Evolutionary conservation across 306 rosid species (phyloP), one percentile per base, ranked within the genome.

Genomic region (Prunus dulcis): DNA sequence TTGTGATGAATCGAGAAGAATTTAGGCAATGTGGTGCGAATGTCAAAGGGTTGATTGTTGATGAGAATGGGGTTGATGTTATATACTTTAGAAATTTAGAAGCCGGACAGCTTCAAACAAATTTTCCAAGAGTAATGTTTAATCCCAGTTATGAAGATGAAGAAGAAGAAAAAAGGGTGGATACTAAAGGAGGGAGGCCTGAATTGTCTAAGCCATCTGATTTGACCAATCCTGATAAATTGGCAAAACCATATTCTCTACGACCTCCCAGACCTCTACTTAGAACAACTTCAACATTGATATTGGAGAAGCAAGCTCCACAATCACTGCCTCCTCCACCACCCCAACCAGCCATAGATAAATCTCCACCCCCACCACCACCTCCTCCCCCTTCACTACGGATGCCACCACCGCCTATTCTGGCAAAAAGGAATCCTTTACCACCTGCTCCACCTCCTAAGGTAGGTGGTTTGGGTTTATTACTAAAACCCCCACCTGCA

Each of bases 141-240:
- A 86, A 90, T 79, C 91, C 88, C 1, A 88, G 92, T 78, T 85
- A 10, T 72, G 85, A 83, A 73, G 86, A 82, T 10, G 78, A 60
- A 13, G 80, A 80, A 57, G 82, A 84, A 62, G 87, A 86, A 69
- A 86, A 84, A 78, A 79, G 76, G 75, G 83, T 86, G 47, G 87
- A 86, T 73, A 79, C 63, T 25, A 60, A 61, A 72, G 81, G 73
- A 65, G 88, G 80, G 47, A 72, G 57, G 63, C 53, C 83, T 38
- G 9, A 38, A 38, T 38, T 38, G 19, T 38, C 55, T n/a, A 47
- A 64, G 45, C 72, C 65, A 32, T 67, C 69, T 51, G 77, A 73
- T 50, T 58, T n/a, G 25, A 32, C 46, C 66, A 49, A 41, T 25
- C 60, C 3, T 52, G 58, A 73, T 23, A 78, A 77, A 12, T 69